Percentiles rank a stretch among this genome's conserved stretches.
phyloP scores from a whole-genome alignment of 176 grass and related monocot genomes.

The Triticum dicoccoides region DNA sequence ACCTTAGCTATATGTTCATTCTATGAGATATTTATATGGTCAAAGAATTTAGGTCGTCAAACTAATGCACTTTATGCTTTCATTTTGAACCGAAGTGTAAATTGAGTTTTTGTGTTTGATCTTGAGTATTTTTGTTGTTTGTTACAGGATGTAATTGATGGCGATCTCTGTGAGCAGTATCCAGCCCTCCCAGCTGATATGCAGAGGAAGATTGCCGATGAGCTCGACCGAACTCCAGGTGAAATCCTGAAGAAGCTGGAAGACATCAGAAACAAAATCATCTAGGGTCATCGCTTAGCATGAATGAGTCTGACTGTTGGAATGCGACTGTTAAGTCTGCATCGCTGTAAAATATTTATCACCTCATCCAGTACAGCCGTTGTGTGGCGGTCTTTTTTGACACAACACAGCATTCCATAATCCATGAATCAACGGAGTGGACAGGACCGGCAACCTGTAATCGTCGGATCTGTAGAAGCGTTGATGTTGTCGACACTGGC shows the following conservation, averaged over 20 bases:
- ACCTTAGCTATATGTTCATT: background rate
- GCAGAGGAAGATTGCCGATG: constrained; percentile 98
- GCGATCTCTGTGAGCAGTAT: constrained; percentile 95
- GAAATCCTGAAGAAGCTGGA: constrained; percentile 99
- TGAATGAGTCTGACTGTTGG: background rate
- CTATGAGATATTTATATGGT: no score
- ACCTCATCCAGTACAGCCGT: background rate
- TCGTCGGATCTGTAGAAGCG: background rate
- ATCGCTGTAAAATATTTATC: constrained; percentile 20
- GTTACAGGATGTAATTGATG: constrained; percentile 95
- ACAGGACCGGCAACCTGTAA: background rate
- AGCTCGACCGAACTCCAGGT: constrained; percentile 84
- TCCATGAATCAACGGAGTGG: background rate
- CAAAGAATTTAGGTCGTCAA: no score
- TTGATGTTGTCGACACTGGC: constrained; percentile 12
- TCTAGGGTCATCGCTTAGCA: constrained; percentile 20
- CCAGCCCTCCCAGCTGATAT: constrained; percentile 89
- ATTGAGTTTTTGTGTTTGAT: background rate
- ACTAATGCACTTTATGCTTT: background rate
- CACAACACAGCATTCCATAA: background rate
- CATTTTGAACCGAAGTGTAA: constrained; percentile 17
- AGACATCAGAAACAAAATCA: constrained; percentile 98
- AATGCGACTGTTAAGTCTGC: background rate
- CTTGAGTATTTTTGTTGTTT: constrained; percentile 14
- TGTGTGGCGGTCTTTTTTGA: background rate